Conservation (phyloP, 768 basidiomycete species). For the Suillus paluster region DNA sequence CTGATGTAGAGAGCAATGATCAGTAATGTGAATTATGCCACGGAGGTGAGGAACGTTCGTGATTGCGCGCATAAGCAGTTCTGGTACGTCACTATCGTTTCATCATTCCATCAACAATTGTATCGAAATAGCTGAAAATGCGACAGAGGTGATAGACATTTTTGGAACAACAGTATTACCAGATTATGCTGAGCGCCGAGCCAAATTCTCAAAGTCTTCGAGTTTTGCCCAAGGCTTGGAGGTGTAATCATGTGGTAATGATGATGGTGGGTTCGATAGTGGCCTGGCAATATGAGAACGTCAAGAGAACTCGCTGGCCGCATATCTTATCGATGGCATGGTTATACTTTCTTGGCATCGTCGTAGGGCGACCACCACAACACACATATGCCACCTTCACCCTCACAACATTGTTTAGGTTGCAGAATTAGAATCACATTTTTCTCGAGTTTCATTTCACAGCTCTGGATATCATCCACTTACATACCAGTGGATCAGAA, state of each 20-base stretch:
- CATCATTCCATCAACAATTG: background rate
- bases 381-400: background rate
- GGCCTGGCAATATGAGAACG: background rate
- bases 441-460: background rate
- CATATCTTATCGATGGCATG: background rate
- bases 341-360: background rate
- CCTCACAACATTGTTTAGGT: background rate
- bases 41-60: too few relatives aligned
- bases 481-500: background rate
- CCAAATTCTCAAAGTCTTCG: background rate
- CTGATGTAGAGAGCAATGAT: conserved; percentile 19
- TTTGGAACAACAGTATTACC: background rate
- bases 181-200: background rate
- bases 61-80: background rate
- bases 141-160: background rate
- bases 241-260: background rate
- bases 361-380: background rate
- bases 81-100: background rate
- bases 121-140: background rate
- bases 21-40: background rate
- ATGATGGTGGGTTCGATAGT: background rate
- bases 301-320: background rate
- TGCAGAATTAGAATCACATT: background rate
- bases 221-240: background rate
- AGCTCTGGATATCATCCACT: background rate